These are phyloP conservation scores for Annulohypoxylon maeteangense DNA, from an alignment of 495 filamentous ascomycete species.

Conservation along the genomic window DNA sequence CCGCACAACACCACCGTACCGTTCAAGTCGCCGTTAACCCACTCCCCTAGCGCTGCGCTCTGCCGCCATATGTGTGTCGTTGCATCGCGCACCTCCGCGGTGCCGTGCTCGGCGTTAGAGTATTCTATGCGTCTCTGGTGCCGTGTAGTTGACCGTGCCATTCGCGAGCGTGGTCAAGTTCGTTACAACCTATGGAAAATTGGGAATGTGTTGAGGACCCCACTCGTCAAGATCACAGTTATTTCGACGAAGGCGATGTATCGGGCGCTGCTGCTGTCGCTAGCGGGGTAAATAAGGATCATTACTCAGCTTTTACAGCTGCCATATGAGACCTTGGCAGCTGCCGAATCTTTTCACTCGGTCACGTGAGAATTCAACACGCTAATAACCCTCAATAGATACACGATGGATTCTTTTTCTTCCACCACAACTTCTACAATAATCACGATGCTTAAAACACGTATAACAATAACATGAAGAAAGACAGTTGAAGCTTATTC, in stretches of 20 bases:
- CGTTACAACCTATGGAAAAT: slow-evolving; percentile 22
- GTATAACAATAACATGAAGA: not conserved
- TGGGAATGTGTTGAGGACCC: too few species aligned
- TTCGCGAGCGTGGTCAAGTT: slow-evolving; percentile 4
- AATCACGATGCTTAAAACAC: not conserved
- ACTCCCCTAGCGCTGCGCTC: not conserved
- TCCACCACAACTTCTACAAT: not conserved
- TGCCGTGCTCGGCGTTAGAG: not conserved
- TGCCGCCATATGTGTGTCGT: slow-evolving; percentile 29
- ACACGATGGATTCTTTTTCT: not conserved
- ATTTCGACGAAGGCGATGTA: slow-evolving; percentile 29
- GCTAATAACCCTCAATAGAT: not conserved
- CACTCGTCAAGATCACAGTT: slow-evolving; percentile 5
- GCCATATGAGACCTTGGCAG: not conserved
- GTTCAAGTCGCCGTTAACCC: not conserved
- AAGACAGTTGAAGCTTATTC: too few species aligned
- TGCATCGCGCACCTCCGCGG: slow-evolving; percentile 27
- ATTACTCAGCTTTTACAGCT: not conserved
- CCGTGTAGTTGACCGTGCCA: slow-evolving; percentile 19
- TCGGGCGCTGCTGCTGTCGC: slow-evolving; percentile 4
- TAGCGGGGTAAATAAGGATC: too few species aligned
- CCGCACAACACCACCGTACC: not conserved
- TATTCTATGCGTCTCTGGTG: not conserved
- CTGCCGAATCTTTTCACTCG: too few species aligned
- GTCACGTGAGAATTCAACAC: not conserved